Evolutionary conservation across 192 early-diverging fungal species (phyloP), one percentile per base, ranked within the genome.

Genomic region (Backusella parvicylindrica): DNA sequence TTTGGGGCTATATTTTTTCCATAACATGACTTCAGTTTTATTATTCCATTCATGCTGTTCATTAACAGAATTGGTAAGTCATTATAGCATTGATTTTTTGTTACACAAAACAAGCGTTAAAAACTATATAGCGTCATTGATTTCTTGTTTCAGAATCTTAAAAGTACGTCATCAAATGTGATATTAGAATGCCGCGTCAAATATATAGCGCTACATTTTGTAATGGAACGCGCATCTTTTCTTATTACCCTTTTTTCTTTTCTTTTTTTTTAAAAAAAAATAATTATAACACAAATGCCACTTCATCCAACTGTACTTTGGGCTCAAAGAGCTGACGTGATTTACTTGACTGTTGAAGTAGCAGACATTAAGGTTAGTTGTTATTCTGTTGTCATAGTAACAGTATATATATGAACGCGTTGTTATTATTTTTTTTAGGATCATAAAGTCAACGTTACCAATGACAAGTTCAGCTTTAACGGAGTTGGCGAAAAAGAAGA

Each of bases 301-400:
- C 74, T 90, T 35, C 82, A 85, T 75, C 92, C 94, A 37, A 82
- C 80, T 78, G 92, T 96, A 72, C 90, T 94, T 77, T 98, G 96
- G 95, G 97, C 97, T 35, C 95, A 98, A 79, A 89, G 93, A 77
- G 82, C 87, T 49, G 89, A 94, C 67, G 80, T 93, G 68, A 75
- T 97, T 72, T 97, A 89, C 81, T 74, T 98, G 31, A 98, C 97
- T 11, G 86, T 98, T 76, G 87, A 93, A 63, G 75, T 96, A 21
- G 49, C 83, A 72, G 95, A 98, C 75, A 83, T 91, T 35, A 83
- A 84, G 30, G 84, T 88, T 74, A 41, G 69, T 30, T 47, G 18
- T 6, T 47, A 41, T n/a, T 30, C 6, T 18, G 33, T 33, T 47
- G 9, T 69, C 50, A 31, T 31, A 32, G 7, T 31, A 21, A 41